Percentiles rank a stretch among this genome's conserved stretches.
Conservation (phyloP, 768 basidiomycete genomes). For the Termitomyces sp. region DNA sequence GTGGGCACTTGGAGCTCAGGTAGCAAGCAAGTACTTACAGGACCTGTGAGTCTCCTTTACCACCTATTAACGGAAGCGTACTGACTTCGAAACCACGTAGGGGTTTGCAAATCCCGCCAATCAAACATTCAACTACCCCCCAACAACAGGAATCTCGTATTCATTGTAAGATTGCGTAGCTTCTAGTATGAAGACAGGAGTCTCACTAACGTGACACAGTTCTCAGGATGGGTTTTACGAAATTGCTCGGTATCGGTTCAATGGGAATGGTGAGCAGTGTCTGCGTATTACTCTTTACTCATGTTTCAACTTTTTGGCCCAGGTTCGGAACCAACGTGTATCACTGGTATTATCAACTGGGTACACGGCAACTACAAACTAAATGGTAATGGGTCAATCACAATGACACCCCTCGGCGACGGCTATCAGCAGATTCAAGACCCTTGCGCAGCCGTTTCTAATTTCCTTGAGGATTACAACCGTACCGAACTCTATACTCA, state of each 20-base stretch:
- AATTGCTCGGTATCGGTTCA: slow-evolving; percentile 87
- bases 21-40: slow-evolving; percentile 71
- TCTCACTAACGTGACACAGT: slow-evolving; percentile 33
- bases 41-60: slow-evolving; percentile 56
- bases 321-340: slow-evolving; percentile 86
- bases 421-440: slow-evolving; percentile 96
- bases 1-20: slow-evolving; percentile 88
- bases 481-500: slow-evolving; percentile 56
- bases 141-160: slow-evolving; percentile 81
- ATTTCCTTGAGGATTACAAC: slow-evolving; percentile 85
- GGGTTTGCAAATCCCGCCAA: slow-evolving; percentile 84
- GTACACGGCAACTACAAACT: slow-evolving; percentile 78
- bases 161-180: slow-evolving; percentile 67
- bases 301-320: slow-evolving; percentile 5
- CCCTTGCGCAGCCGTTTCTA: slow-evolving; percentile 84
- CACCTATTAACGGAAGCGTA: not conserved
- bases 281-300: not conserved
- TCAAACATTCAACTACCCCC: slow-evolving; percentile 78
- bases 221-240: slow-evolving; percentile 79
- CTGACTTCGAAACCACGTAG: slow-evolving; percentile 34
- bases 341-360: slow-evolving; percentile 86
- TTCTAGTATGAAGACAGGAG: not conserved
- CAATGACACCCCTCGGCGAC: slow-evolving; percentile 72
- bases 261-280: slow-evolving; percentile 65
- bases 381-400: slow-evolving; percentile 75